These are phyloP conservation scores for Zygosaccharomyces sapae DNA, from an alignment of 1,139 yeast species.

Conservation along the genomic window DNA sequence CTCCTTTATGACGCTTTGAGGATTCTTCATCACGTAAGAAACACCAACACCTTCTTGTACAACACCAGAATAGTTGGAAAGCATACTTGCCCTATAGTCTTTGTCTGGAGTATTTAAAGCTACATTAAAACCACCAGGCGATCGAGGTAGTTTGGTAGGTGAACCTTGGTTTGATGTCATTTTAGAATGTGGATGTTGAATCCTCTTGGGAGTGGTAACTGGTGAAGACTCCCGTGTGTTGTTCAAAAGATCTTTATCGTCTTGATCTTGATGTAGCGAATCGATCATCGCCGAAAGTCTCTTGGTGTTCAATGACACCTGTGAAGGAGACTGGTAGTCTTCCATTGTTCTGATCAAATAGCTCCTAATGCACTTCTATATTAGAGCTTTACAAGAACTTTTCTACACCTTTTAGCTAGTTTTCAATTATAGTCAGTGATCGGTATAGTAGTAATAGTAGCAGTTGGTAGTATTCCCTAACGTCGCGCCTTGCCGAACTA, in stretches of 20 bases:
- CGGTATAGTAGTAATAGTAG: background rate
- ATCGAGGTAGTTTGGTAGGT: constrained; percentile 9
- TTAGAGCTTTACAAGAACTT: background rate
- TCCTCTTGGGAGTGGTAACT: constrained; percentile 5
- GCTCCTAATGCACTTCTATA: background rate
- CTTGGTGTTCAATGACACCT: constrained; percentile 23
- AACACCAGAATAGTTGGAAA: constrained; percentile 45
- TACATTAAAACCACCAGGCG: constrained; percentile 13
- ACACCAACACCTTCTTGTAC: constrained; percentile 45
- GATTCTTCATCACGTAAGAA: constrained; percentile 37
- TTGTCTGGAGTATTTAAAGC: constrained; percentile 28
- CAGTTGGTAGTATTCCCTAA: background rate
- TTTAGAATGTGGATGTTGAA: background rate
- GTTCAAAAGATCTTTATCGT: constrained; percentile 16
- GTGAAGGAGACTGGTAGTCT: constrained; percentile 13
- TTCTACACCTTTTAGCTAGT: background rate
- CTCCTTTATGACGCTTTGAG: constrained; percentile 1
- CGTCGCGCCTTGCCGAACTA: constrained; percentile 1
- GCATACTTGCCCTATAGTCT: constrained; percentile 37
- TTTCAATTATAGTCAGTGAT: background rate
- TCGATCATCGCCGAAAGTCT: constrained; percentile 33
- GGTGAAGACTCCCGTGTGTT: constrained; percentile 9
- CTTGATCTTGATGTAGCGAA: constrained; percentile 22
- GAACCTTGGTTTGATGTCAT: constrained; percentile 3
- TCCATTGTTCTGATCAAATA: constrained; percentile 9